Conservation (phyloP, 148 eudicot genomes). For the Rhododendron ferrugineum region DNA sequence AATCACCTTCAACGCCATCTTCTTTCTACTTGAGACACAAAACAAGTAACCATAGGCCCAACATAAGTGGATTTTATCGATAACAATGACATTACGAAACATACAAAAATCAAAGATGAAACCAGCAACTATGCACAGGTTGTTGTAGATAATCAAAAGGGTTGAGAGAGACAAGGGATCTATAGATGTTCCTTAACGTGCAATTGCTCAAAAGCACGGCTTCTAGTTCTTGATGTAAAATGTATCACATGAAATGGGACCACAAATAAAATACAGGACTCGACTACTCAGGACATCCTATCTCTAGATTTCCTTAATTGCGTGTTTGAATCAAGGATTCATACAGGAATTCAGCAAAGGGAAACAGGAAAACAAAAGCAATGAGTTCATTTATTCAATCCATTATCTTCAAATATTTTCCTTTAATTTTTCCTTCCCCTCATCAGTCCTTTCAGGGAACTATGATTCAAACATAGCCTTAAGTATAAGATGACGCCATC, state of each 20-base stretch:
- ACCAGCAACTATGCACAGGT: neutral
- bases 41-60: neutral
- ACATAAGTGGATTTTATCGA: neutral
- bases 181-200: neutral
- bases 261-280: neutral
- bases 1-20: neutral
- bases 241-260: neutral
- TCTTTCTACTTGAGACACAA: neutral
- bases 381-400: neutral
- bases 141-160: neutral
- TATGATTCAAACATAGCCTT: neutral
- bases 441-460: neutral
- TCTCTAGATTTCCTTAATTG: neutral
- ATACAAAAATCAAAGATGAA: neutral
- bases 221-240: neutral
- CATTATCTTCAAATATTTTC: neutral
- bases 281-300: neutral
- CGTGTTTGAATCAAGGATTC: neutral
- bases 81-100: neutral
- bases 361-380: neutral
- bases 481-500: neutral
- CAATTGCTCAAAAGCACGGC: neutral
- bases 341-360: neutral
- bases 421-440: neutral
- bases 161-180: neutral